Conservation (phyloP, 805 yeast genomes). For the Starmera quercuum region DNA sequence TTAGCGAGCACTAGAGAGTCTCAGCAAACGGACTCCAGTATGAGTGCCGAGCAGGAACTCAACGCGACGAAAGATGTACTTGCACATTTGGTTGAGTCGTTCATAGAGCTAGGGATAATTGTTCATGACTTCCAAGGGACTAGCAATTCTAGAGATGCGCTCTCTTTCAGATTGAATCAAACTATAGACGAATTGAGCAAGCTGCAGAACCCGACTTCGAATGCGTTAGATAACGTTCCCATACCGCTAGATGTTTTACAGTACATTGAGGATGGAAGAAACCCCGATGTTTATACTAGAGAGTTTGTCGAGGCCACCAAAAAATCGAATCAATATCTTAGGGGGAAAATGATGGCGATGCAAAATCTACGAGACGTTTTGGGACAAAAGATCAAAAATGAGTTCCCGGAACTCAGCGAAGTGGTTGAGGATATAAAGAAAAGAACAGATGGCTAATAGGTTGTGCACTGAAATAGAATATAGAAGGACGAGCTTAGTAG, state of each 20-base stretch:
- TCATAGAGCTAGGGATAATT: constrained; percentile 83
- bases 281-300: constrained; percentile 94
- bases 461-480: too few relatives aligned
- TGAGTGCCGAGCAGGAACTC: constrained; percentile 20
- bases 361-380: constrained; percentile 53
- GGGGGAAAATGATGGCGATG: constrained; percentile 77
- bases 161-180: constrained; percentile 30
- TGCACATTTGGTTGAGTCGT: constrained; percentile 61
- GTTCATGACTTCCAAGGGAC: constrained; percentile 94
- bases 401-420: constrained; percentile 67
- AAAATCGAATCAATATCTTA: constrained; percentile 76
- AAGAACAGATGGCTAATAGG: constrained; percentile 35
- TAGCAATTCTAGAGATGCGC: constrained; percentile 60
- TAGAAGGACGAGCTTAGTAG: too few relatives aligned
- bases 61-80: constrained; percentile 24
- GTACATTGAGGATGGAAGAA: constrained; percentile 92
- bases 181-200: constrained; percentile 32
- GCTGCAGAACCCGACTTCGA: constrained; percentile 21
- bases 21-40: constrained; percentile 2
- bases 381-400: constrained; percentile 61
- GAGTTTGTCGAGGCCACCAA: constrained; percentile 95
- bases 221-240: constrained; percentile 32
- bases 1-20: background rate
- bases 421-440: constrained; percentile 49
- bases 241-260: constrained; percentile 82